These are phyloP conservation scores for Phellinidium pouzarii DNA, from an alignment of 1,284 basidiomycete genomes.

Conservation along the genomic window DNA sequence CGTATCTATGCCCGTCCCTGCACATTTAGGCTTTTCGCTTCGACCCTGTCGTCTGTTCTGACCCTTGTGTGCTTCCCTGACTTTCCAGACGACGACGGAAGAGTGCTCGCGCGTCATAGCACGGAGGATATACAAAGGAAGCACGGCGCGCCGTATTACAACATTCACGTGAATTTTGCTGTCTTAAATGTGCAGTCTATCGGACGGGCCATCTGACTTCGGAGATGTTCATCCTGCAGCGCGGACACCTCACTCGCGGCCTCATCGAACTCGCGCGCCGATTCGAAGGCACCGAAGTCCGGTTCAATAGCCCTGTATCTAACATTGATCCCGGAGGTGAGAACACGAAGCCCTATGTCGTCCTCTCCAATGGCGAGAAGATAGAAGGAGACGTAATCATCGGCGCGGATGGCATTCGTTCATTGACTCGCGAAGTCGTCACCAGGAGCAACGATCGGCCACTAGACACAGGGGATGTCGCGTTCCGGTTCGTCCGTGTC, in stretches of 20 bases:
- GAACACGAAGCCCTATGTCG: slow-evolving; percentile 24
- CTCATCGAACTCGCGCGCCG: background rate
- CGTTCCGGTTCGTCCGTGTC: background rate
- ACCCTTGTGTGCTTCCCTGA: too few species aligned
- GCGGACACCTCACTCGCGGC: background rate
- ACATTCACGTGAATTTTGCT: slow-evolving; percentile 35
- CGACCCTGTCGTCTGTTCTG: slow-evolving; percentile 24
- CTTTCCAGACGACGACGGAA: slow-evolving; percentile 35
- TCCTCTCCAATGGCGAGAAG: slow-evolving; percentile 39
- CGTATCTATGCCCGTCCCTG: too few species aligned
- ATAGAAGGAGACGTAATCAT: slow-evolving; percentile 50
- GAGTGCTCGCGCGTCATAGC: slow-evolving; percentile 37
- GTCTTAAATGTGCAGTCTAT: too few species aligned
- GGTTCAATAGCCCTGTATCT: background rate
- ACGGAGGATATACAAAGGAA: slow-evolving; percentile 32
- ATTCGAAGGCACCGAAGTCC: background rate
- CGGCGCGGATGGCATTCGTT: slow-evolving; percentile 30
- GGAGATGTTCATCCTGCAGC: too few species aligned
- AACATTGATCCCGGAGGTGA: background rate
- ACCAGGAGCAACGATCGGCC: background rate
- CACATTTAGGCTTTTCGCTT: background rate
- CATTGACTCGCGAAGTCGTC: background rate
- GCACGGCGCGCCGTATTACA: slow-evolving; percentile 45
- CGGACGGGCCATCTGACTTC: too few species aligned
- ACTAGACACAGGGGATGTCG: slow-evolving; percentile 21